Base-by-base conservation (phyloP, 371 early-diverging fungal species). In the Lichtheimia corymbifera region DNA sequence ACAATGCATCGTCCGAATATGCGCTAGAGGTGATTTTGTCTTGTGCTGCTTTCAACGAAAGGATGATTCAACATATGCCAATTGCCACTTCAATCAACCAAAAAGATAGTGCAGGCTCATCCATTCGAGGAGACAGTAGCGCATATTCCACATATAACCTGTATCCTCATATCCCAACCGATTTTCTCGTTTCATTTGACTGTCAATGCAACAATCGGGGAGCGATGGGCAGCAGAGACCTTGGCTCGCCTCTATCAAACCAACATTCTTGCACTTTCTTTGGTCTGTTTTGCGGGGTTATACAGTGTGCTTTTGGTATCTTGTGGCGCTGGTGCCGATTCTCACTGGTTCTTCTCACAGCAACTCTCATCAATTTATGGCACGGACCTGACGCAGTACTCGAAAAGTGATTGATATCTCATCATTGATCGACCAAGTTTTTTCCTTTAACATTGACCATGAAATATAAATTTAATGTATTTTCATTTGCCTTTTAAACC, bases 301-400 rank as follows among this genome's bases (percentile, higher is more conserved):
- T 80, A 25, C 68, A 64, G 45, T 53, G 66, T 52, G 35, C 77
- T 42, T 63, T 80, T 50, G 53, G 73, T 35, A 60, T 59, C 7
- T 35, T 78, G 49, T 78, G 75, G 73, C 76, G 75, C 18, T 83
- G 83, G 83, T 76, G 76, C 67, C 74, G 80, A 22, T 83, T 83
- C 64, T 54, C 79, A 7, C 44, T 76, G n/a, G 63, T 81, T 27
- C 61, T 83, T 40, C 58, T 73, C 24, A 70, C 78, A 13, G 81
- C 81, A 11, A 58, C 77, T 5, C 61, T 78, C 13, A 76, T 83
- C 63, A 79, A 78, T 57, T 44, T 83, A 22, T 76, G 73, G 52
- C 60, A 67, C n/a, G 67, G 67, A 11, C 67, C 67, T 17, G 67
- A 67, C n/a, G 63, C 56, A 15, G 60, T 67, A 58, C 41, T 66